Base-by-base conservation (phyloP, 108 stramenopile species). In the Aurantiochytrium sp. region DNA sequence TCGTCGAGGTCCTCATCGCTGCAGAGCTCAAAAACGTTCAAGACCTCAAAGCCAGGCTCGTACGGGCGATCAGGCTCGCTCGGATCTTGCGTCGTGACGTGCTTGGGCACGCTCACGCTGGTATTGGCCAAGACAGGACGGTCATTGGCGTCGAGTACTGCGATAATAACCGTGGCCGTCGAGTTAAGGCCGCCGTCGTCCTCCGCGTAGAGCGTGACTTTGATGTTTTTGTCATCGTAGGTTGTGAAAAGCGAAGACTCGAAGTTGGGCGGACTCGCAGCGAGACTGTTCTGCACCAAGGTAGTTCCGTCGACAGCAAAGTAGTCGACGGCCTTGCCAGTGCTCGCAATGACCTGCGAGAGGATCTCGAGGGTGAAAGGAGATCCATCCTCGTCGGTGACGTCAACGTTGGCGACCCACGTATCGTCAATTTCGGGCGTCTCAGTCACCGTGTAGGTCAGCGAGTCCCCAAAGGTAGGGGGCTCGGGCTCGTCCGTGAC, bases 401-500 rank as follows among this genome's bases (percentile, higher is more conserved):
- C 73, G 32, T 41, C 45, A 12, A 81, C 32, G 39, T 2, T 2
- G 42, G n/a, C 42, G 1, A 24, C 45, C 73, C 73, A 81, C 0
- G 39, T 27, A 12, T 22, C 45, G 30, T 81, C 1, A 1, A 48
- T 21, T 12, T 81, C 73, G 8, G 36, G 36, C 0, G 73, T 48
- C 32, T 81, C 73, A 6, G 45, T 48, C 6, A 81, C 39, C 2
- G 39, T 48, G 32, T 3, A 81, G 45, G 73, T 81, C 32, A 12
- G 42, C 10, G 24, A 22, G 32, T 12, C 12, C 8, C 27, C 73
- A 24, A 81, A 81, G 27, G 73, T 81, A 1, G 73, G 73, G 6
- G 73, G 73, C 45, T 81, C 73, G 10, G 73, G 73, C 45, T 48
- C 45, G 45, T 81, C 73, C 1, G 73, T 81, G 27, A 81, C 73